Evolutionary conservation across 2,329 filamentous ascomycete genomes (phyloP).

Genomic region (Scorias spongiosa): DNA sequence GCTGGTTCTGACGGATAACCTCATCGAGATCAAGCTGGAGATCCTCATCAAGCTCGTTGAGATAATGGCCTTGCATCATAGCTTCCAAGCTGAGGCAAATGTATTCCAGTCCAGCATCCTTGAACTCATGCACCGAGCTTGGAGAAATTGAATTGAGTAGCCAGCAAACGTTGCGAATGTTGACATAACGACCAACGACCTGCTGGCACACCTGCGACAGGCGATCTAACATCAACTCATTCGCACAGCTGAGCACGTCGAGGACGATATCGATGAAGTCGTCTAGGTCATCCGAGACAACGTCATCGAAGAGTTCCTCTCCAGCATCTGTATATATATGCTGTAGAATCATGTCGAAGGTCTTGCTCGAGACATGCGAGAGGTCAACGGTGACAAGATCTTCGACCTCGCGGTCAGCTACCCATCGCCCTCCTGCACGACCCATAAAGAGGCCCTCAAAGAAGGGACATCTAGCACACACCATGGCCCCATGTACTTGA

Average conservation of each 20-base stretch:
- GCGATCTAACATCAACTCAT: slow-evolving; percentile 89
- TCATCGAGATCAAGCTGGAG: slow-evolving; percentile 67
- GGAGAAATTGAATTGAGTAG: slow-evolving; percentile 76
- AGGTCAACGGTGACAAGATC: slow-evolving; percentile 59
- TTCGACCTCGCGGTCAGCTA: slow-evolving; percentile 33
- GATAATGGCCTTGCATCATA: slow-evolving; percentile 73
- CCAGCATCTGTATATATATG: slow-evolving; percentile 76
- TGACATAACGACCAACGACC: slow-evolving; percentile 69
- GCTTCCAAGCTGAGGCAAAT: slow-evolving; percentile 81
- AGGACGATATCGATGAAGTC: slow-evolving; percentile 80
- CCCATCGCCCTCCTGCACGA: slow-evolving; percentile 73
- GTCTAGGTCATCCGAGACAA: slow-evolving; percentile 57
- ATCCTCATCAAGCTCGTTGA: slow-evolving; percentile 75
- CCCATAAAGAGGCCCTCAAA: slow-evolving; percentile 83
- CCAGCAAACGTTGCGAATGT: slow-evolving; percentile 68
- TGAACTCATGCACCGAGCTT: slow-evolving; percentile 71
- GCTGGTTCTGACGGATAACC: slow-evolving; percentile 68
- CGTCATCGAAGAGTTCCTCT: slow-evolving; percentile 63
- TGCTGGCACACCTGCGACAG: slow-evolving; percentile 81
- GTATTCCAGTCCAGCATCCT: slow-evolving; percentile 76
- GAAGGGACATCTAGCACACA: slow-evolving; percentile 80
- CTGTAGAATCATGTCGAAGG: slow-evolving; percentile 65
- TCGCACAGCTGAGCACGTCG: slow-evolving; percentile 77
- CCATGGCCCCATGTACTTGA: slow-evolving; percentile 58
- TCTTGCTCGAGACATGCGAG: slow-evolving; percentile 56